Base-by-base conservation (phyloP, 2,329 filamentous ascomycete genomes). In the Sordariomycetes sp. region DNA sequence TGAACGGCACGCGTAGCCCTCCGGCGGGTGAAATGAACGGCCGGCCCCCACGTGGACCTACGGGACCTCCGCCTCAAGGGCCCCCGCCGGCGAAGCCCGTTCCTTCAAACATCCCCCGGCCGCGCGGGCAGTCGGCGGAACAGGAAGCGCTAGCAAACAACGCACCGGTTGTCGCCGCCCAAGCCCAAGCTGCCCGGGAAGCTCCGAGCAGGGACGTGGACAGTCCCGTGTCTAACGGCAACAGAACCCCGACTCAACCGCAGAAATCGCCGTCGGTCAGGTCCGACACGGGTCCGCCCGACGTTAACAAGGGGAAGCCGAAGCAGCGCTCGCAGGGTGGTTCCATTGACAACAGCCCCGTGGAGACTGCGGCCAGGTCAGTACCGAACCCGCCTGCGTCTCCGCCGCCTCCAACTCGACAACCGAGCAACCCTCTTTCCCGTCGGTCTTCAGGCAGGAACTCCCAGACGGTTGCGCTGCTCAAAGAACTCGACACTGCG, bases 401-500 rank as follows among this genome's bases (percentile, higher is more conserved):
- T 10, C 81, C 82, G 2, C 81, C 81, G 2, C 78, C 80, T 1
- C 80, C 81, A 1, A 73, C 73, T 5, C 72, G 82, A 57, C 77
- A 84, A 66, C 65, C 73, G 39, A 78, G 81, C 70, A 79, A 83
- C 70, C 72, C 83, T 61, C 63, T 87, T 63, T 70, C 75, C 63
- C 70, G 86, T 65, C 72, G 83, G 68, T 74, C 85, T 60, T 78
- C 87, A 59, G 72, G 79, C 62, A 68, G 80, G 67, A 79, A 84
- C 65, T 76, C 81, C 8, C 83, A 86, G 62, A 86, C 86, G 1
- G 86, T 89, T 61, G 84, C 87, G 0, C 70, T 96, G 13, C 76
- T 89, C 15, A 92, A 94, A 67, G 94, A 99, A 67, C 77, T 99
- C 2, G 92, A 99, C 67, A 78, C 84, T 10, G 80, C 86, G 3